Conservation (phyloP, 306 rosid species). For the Gastrolobium bilobum region DNA sequence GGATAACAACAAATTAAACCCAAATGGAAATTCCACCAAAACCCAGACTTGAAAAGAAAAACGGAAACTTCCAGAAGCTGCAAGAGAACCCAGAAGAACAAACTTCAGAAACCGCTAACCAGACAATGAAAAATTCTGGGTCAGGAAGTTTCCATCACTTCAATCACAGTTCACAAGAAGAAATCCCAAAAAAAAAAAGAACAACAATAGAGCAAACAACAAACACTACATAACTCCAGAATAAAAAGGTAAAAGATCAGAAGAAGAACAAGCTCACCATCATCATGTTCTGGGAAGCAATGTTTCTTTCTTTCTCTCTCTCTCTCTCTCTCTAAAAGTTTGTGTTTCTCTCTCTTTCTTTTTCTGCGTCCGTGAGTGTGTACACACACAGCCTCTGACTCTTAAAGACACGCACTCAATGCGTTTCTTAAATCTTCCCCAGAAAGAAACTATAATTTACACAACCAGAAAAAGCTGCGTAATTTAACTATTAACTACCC, state of each 20-base stretch:
- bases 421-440: slow-evolving; percentile 66
- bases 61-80: slow-evolving; percentile 26
- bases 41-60: slow-evolving; percentile 7
- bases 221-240: background rate
- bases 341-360: slow-evolving; percentile 36
- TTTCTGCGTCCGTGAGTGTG: slow-evolving; percentile 36
- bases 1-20: slow-evolving; percentile 40
- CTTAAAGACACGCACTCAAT: slow-evolving; percentile 52
- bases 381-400: slow-evolving; percentile 45
- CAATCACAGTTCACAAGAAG: background rate
- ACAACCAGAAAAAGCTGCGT: slow-evolving; percentile 1
- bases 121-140: slow-evolving; percentile 42
- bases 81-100: slow-evolving; percentile 41
- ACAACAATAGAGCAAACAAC: background rate
- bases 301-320: slow-evolving; percentile 28
- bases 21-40: slow-evolving; percentile 24
- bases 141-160: slow-evolving; percentile 43
- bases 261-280: slow-evolving; percentile 50
- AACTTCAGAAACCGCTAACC: slow-evolving; percentile 36
- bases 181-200: background rate
- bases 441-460: slow-evolving; percentile 37
- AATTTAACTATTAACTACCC: slow-evolving; percentile 8
- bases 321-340: slow-evolving; percentile 1
- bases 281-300: slow-evolving; percentile 30
- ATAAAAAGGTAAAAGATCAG: slow-evolving; percentile 31